Evolutionary conservation across 129 eudicot genomes (phyloP).

Genomic region (Deinandra increscens): DNA sequence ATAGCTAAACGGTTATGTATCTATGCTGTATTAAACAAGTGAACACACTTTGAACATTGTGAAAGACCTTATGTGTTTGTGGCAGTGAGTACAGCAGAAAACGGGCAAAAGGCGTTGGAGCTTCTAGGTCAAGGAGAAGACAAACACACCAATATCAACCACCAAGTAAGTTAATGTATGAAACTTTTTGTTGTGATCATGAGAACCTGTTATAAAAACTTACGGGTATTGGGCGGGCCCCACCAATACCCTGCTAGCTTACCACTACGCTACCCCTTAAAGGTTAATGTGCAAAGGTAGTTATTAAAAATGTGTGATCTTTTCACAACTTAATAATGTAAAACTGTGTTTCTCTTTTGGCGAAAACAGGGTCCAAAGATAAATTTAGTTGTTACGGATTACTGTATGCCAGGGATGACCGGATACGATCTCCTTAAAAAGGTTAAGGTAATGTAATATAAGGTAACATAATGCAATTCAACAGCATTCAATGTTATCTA

Average conservation of each 20-base stretch:
- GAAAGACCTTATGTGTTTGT: constrained; percentile 8
- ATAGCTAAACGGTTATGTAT: neutral
- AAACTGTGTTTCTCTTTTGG: constrained; percentile 7
- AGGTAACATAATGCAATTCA: neutral
- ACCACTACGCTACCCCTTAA: neutral
- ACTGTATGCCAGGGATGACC: constrained; percentile 85
- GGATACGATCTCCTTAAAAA: constrained; percentile 81
- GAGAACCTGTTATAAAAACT: neutral
- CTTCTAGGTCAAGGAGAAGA: constrained; percentile 50
- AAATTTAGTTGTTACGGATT: constrained; percentile 68
- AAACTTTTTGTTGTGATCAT: neutral
- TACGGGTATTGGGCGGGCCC: too few species aligned
- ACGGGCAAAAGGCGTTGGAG: constrained; percentile 61
- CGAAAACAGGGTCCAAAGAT: constrained; percentile 48
- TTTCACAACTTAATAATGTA: constrained; percentile 1
- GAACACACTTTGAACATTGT: constrained; percentile 11
- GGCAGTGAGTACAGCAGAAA: constrained; percentile 64
- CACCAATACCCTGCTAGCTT: too few species aligned
- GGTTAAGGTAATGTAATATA: constrained; percentile 50
- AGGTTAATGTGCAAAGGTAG: neutral
- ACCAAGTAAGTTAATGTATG: constrained; percentile 25
- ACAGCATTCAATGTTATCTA: neutral
- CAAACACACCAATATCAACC: constrained; percentile 27
- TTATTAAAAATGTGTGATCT: neutral
- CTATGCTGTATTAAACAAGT: neutral